Percentiles rank a stretch among this genome's conserved stretches.
These are phyloP conservation scores for Penicillium tannophilum DNA, from an alignment of 495 filamentous ascomycete genomes.

Conservation along the genomic window DNA sequence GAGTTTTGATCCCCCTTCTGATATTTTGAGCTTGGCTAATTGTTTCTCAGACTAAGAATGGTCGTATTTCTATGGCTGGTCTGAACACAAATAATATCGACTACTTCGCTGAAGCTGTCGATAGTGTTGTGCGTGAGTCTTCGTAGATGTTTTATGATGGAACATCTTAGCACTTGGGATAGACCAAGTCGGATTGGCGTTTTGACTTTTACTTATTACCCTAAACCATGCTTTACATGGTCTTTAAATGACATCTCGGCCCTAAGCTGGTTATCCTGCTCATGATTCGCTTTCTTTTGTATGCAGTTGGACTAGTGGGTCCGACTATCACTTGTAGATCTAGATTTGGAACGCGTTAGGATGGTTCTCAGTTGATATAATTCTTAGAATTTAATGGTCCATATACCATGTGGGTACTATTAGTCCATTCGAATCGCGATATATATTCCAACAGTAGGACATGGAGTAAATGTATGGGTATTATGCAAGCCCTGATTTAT, in stretches of 20 bases:
- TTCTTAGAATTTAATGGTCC: neutral
- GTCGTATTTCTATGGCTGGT: constrained; percentile 94
- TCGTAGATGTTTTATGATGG: constrained; percentile 16
- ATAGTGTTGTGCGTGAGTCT: constrained; percentile 77
- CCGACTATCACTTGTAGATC: constrained; percentile 17
- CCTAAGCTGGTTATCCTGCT: neutral
- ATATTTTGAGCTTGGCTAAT: neutral
- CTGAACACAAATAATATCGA: constrained; percentile 89
- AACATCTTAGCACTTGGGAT: neutral
- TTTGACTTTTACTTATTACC: neutral
- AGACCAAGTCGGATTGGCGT: neutral
- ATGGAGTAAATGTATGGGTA: neutral
- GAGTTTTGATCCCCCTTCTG: constrained; percentile 11
- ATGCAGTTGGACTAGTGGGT: neutral
- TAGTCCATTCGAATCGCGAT: no score
- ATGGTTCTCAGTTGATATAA: neutral
- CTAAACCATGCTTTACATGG: neutral
- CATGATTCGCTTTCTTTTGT: neutral
- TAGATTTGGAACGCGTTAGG: neutral
- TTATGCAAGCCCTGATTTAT: neutral
- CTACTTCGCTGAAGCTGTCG: constrained; percentile 86
- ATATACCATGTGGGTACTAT: no score
- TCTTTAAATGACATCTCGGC: neutral
- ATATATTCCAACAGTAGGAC: no score
- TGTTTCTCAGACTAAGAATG: constrained; percentile 77